phyloP scores from a whole-genome alignment of 148 eudicot species.

The Cornus florida region DNA sequence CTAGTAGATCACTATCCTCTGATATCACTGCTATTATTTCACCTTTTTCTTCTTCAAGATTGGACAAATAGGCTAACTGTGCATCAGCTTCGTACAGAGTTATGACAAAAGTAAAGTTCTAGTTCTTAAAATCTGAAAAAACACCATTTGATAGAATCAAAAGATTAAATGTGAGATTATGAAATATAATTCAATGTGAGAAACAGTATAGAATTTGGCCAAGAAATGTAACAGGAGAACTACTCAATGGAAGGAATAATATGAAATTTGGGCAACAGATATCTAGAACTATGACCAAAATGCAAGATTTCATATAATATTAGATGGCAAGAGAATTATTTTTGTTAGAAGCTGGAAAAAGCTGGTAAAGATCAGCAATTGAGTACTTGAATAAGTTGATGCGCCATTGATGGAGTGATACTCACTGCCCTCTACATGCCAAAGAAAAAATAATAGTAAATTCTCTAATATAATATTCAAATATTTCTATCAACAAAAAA shows the following conservation, averaged over 20 bases:
- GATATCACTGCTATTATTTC: constrained; percentile 71
- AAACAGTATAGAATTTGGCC: neutral
- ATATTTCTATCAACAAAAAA: no score
- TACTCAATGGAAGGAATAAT: neutral
- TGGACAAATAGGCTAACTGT: constrained; percentile 70
- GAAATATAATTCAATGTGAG: neutral
- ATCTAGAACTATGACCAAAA: neutral
- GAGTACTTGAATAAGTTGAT: constrained; percentile 69
- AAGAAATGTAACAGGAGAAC: neutral
- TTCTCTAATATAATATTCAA: no score
- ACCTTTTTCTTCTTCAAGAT: constrained; percentile 53
- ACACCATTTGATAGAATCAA: neutral
- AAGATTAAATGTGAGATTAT: neutral
- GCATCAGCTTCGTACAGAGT: constrained; percentile 97
- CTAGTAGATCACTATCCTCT: constrained; percentile 82
- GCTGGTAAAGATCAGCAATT: constrained; percentile 1
- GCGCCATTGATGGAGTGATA: constrained; percentile 73
- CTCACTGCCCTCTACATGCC: constrained; percentile 69
- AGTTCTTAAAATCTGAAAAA: constrained; percentile 57
- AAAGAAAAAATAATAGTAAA: neutral
- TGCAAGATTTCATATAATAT: neutral
- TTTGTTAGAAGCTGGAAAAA: neutral
- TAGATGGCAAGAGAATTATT: neutral
- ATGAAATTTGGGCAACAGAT: neutral
- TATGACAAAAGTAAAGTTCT: constrained; percentile 65